phyloP scores from a whole-genome alignment of 2,329 filamentous ascomycete species.

The Aspergillus thermomutatus region DNA sequence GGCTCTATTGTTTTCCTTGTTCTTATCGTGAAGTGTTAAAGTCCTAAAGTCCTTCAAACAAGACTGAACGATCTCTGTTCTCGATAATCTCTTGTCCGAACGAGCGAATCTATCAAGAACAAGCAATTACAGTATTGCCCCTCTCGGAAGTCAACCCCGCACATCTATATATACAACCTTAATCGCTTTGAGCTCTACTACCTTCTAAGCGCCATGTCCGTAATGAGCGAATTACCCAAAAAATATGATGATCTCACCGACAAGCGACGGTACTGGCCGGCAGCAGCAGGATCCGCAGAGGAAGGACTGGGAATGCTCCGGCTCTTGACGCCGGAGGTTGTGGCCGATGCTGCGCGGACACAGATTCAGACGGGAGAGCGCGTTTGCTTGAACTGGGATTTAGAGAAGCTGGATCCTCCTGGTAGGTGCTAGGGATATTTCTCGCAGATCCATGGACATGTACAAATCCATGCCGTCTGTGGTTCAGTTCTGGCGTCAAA shows the following conservation, averaged over 20 bases:
- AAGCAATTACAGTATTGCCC: neutral
- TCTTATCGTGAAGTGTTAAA: neutral
- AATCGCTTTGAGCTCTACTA: neutral
- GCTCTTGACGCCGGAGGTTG: slow-evolving; percentile 52
- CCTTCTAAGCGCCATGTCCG: slow-evolving; percentile 17
- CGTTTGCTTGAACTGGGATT: slow-evolving; percentile 55
- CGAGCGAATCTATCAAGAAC: neutral
- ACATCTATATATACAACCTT: neutral
- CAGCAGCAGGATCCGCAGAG: slow-evolving; percentile 43
- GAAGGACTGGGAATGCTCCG: slow-evolving; percentile 55
- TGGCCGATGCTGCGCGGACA: slow-evolving; percentile 48
- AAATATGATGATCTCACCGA: slow-evolving; percentile 46
- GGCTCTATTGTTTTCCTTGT: neutral
- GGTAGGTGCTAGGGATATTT: slow-evolving; percentile 16
- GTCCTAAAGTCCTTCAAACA: neutral
- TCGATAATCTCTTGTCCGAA: neutral
- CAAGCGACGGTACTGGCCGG: slow-evolving; percentile 50
- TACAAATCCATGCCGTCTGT: neutral
- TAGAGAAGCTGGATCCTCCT: slow-evolving; percentile 52
- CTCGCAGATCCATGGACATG: neutral
- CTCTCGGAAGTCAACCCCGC: neutral
- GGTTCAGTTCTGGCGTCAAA: neutral
- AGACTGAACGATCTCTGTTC: neutral
- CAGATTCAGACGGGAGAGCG: slow-evolving; percentile 54
- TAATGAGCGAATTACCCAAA: slow-evolving; percentile 22